phyloP scores from a whole-genome alignment of 2,329 filamentous ascomycete genomes.

The Venturia carpophila region DNA sequence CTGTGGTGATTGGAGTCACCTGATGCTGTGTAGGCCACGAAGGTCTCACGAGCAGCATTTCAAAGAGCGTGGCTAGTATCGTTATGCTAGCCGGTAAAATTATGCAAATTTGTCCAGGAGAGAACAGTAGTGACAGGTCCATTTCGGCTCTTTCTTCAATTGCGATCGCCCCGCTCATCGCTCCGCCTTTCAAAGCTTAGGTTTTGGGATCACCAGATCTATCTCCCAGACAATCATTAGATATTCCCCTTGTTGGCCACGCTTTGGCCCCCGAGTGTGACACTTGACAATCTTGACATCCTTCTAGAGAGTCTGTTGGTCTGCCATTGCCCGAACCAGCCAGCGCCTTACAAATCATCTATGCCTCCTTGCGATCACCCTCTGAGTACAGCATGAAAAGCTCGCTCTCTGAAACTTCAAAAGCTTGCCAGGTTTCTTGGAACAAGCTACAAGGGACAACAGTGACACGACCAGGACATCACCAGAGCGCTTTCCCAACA shows the following conservation, averaged over 20 bases:
- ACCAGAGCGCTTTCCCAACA: too few species aligned
- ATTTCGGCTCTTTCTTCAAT: not conserved
- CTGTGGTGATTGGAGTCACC: not conserved
- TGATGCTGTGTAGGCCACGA: not conserved
- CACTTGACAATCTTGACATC: not conserved
- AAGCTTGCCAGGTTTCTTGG: too few species aligned
- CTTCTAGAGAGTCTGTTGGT: not conserved
- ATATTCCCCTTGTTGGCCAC: not conserved
- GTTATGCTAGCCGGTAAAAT: not conserved
- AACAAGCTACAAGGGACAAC: too few species aligned
- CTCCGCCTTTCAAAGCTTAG: not conserved
- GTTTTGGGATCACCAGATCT: not conserved
- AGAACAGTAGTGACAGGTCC: not conserved
- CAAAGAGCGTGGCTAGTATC: not conserved
- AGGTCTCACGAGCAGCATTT: not conserved
- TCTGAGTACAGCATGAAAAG: too few species aligned
- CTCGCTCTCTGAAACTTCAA: too few species aligned
- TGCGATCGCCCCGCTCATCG: not conserved
- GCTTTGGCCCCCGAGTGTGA: not conserved
- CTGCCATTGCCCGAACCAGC: not conserved
- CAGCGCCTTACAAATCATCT: not conserved
- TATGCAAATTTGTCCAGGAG: not conserved
- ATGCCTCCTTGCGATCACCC: too few species aligned
- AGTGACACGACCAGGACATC: too few species aligned
- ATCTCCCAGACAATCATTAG: not conserved